A percentile compares a stretch with the other conserved stretches of the same genome.
These are phyloP conservation scores for Pestalotiopsis sp. DNA, from an alignment of 2,329 filamentous ascomycete genomes.

Conservation along the genomic window DNA sequence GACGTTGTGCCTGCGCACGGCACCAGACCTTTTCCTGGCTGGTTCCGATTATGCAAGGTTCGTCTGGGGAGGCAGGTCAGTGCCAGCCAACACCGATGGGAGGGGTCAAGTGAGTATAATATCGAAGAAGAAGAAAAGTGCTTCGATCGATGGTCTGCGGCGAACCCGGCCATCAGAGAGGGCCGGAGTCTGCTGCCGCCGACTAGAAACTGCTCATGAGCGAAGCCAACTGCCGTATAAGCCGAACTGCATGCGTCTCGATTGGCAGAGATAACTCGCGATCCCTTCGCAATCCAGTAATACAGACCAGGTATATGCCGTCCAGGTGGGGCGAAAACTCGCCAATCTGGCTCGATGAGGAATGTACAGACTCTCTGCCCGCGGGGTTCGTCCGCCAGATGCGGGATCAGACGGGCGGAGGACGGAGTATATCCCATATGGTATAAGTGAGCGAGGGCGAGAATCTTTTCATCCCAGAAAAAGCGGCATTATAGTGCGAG, in stretches of 20 bases:
- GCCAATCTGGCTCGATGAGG: background rate
- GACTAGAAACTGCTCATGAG: no score
- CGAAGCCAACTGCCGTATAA: background rate
- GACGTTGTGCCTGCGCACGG: background rate
- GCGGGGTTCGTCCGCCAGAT: background rate
- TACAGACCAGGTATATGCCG: background rate
- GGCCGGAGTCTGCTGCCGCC: background rate
- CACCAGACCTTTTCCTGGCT: background rate
- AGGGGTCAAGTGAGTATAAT: background rate
- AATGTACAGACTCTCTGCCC: background rate
- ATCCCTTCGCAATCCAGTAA: background rate
- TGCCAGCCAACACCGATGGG: background rate
- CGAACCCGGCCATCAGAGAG: background rate
- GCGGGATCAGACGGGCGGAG: background rate
- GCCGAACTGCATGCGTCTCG: background rate
- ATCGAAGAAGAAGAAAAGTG: background rate
- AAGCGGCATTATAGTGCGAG: background rate
- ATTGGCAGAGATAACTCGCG: background rate
- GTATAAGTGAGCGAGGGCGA: background rate
- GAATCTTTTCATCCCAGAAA: no score
- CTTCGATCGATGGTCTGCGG: background rate
- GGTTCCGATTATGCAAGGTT: conserved; percentile 2
- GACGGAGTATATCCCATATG: background rate
- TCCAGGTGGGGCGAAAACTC: background rate
- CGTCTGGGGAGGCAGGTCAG: conserved; percentile 4